Conservation (phyloP, 345 rosid species). For the Triadica sebifera region DNA sequence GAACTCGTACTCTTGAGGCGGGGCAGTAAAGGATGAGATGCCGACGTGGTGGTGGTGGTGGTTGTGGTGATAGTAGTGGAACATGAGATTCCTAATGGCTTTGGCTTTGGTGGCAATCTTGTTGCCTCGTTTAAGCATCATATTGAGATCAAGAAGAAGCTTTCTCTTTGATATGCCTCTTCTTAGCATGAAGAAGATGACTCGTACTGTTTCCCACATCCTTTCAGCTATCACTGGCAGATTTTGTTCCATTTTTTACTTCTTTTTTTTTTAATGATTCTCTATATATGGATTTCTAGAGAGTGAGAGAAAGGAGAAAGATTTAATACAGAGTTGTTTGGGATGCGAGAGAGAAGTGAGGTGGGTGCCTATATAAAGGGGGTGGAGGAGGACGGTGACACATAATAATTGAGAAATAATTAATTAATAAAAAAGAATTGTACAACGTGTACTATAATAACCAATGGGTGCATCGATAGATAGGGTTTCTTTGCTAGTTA, state of each 20-base stretch:
- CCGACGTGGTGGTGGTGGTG: slow-evolving; percentile 32
- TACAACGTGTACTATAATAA: not conserved
- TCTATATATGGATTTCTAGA: not conserved
- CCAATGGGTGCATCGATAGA: slow-evolving; percentile 11
- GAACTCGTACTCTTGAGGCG: slow-evolving; percentile 70
- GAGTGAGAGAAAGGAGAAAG: slow-evolving; percentile 11
- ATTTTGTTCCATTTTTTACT: slow-evolving; percentile 35
- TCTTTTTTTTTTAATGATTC: too few relatives aligned
- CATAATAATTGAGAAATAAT: not conserved
- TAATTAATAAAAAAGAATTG: not conserved
- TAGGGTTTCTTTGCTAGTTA: not conserved
- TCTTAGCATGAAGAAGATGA: slow-evolving; percentile 61
- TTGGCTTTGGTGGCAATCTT: slow-evolving; percentile 66
- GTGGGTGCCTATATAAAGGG: slow-evolving; percentile 41
- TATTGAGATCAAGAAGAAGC: slow-evolving; percentile 62
- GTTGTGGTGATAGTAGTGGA: slow-evolving; percentile 52
- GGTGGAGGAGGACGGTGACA: not conserved
- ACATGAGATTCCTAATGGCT: slow-evolving; percentile 58
- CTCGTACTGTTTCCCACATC: slow-evolving; percentile 58
- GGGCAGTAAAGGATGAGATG: slow-evolving; percentile 5
- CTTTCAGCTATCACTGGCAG: slow-evolving; percentile 52
- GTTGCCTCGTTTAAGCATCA: slow-evolving; percentile 75
- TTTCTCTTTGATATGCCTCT: slow-evolving; percentile 63
- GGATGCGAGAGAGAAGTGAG: slow-evolving; percentile 27
- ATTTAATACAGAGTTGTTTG: not conserved